Percentiles rank a stretch among this genome's conserved stretches.
phyloP scores from a whole-genome alignment of 2,329 filamentous ascomycete species.

The Penicillium capsulatum region DNA sequence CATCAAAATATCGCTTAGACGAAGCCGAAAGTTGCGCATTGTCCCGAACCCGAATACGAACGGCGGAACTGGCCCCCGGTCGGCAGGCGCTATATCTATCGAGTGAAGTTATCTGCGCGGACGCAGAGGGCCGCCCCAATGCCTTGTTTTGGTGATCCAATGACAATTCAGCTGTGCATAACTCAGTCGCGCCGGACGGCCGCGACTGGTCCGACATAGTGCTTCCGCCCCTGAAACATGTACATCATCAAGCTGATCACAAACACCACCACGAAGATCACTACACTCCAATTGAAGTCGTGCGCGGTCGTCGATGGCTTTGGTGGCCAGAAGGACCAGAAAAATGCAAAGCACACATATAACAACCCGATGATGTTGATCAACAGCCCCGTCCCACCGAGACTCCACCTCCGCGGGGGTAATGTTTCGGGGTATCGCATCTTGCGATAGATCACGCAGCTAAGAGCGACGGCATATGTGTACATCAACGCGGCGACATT shows the following conservation, averaged over 20 bases:
- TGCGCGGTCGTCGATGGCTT: constrained; percentile 33
- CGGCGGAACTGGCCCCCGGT: too few relatives aligned
- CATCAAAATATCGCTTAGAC: too few relatives aligned
- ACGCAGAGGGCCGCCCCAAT: too few relatives aligned
- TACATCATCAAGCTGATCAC: constrained; percentile 41
- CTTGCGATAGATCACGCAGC: constrained; percentile 45
- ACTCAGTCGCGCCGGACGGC: constrained; percentile 10
- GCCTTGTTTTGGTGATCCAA: too few relatives aligned
- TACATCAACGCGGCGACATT: constrained; percentile 47
- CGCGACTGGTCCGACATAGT: constrained; percentile 32
- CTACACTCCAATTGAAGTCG: constrained; percentile 51
- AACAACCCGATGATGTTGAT: constrained; percentile 45
- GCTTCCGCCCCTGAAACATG: constrained; percentile 27
- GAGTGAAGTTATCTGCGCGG: too few relatives aligned
- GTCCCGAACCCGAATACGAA: too few relatives aligned
- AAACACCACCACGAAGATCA: constrained; percentile 43
- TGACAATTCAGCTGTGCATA: neutral
- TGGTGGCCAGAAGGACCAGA: constrained; percentile 49
- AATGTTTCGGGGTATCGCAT: constrained; percentile 37
- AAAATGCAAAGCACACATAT: constrained; percentile 44
- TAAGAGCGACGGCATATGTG: constrained; percentile 50
- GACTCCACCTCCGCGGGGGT: constrained; percentile 39
- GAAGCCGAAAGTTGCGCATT: too few relatives aligned
- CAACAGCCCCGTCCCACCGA: constrained; percentile 43
- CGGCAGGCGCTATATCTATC: too few relatives aligned